Conservation (phyloP, 2,329 filamentous ascomycete genomes). For the Colletotrichum tofieldiae region DNA sequence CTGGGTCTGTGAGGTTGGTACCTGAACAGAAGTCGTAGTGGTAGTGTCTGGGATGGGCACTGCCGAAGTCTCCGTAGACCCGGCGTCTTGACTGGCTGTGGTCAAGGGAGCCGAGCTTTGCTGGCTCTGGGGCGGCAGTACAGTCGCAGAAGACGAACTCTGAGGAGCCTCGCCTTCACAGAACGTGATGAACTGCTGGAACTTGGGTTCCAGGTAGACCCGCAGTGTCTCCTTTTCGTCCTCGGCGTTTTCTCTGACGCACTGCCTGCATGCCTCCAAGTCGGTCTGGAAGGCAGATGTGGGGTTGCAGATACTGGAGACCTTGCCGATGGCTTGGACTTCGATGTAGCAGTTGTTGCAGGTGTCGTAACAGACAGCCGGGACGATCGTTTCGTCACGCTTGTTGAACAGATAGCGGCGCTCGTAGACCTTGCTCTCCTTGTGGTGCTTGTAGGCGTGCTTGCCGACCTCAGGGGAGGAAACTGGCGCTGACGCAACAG, state of each 20-base stretch:
- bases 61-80: slow-evolving; percentile 27
- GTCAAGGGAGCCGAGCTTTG: slow-evolving; percentile 34
- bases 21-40: slow-evolving; percentile 17
- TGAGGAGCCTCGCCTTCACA: slow-evolving; percentile 54
- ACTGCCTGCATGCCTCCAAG: slow-evolving; percentile 58
- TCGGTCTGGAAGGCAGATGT: slow-evolving; percentile 59
- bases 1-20: not conserved
- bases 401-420: slow-evolving; percentile 51
- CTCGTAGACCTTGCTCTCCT: slow-evolving; percentile 39
- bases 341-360: slow-evolving; percentile 68
- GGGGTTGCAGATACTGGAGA: slow-evolving; percentile 58
- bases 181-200: slow-evolving; percentile 62
- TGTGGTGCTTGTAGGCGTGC: slow-evolving; percentile 38
- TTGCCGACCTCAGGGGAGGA: slow-evolving; percentile 17
- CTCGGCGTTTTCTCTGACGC: slow-evolving; percentile 53
- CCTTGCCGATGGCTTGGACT: slow-evolving; percentile 65
- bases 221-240: slow-evolving; percentile 49
- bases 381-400: slow-evolving; percentile 58
- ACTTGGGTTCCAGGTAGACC: slow-evolving; percentile 56
- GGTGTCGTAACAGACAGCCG: slow-evolving; percentile 64
- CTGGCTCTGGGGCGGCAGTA: slow-evolving; percentile 52
- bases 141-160: slow-evolving; percentile 40
- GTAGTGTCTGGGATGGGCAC: slow-evolving; percentile 31
- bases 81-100: slow-evolving; percentile 42
- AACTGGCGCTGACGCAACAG: slow-evolving; percentile 21